These are phyloP conservation scores for Solanum dulcamara DNA, from an alignment of 257 asterid genomes.

Conservation along the genomic window DNA sequence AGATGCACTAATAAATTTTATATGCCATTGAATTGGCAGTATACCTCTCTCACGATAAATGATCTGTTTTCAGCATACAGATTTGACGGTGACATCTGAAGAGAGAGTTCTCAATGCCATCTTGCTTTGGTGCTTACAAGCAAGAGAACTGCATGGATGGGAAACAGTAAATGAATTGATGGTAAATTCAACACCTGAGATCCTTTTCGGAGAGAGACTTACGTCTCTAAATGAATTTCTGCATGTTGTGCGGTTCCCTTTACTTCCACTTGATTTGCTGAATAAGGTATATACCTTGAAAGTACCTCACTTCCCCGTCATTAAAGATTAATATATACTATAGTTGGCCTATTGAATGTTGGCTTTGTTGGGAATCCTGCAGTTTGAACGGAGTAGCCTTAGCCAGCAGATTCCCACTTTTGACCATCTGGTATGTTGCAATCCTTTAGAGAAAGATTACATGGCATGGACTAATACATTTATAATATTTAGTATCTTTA, in stretches of 20 bases:
- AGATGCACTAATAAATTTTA: neutral
- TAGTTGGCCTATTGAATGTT: neutral
- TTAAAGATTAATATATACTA: neutral
- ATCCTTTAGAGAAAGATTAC: neutral
- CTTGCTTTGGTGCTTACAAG: constrained; percentile 65
- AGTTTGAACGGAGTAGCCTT: constrained; percentile 73
- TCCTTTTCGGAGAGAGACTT: constrained; percentile 56
- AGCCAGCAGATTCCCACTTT: constrained; percentile 37
- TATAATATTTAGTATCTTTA: neutral
- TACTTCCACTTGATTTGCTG: constrained; percentile 55
- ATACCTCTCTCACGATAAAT: constrained; percentile 7
- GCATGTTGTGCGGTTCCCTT: constrained; percentile 60
- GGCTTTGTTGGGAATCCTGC: constrained; percentile 18
- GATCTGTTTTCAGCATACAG: constrained; percentile 68
- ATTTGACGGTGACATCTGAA: constrained; percentile 88
- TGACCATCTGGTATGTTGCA: constrained; percentile 43
- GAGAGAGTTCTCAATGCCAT: constrained; percentile 89
- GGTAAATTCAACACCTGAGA: constrained; percentile 36
- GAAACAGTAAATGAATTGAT: constrained; percentile 52
- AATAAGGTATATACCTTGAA: constrained; percentile 38
- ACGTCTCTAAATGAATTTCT: constrained; percentile 33
- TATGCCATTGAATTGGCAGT: neutral
- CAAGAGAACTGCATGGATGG: constrained; percentile 63
- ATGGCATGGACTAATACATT: neutral
- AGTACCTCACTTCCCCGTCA: neutral